These are phyloP conservation scores for Pythium diclinum DNA, from an alignment of 352 stramenopile species.

Conservation along the genomic window DNA sequence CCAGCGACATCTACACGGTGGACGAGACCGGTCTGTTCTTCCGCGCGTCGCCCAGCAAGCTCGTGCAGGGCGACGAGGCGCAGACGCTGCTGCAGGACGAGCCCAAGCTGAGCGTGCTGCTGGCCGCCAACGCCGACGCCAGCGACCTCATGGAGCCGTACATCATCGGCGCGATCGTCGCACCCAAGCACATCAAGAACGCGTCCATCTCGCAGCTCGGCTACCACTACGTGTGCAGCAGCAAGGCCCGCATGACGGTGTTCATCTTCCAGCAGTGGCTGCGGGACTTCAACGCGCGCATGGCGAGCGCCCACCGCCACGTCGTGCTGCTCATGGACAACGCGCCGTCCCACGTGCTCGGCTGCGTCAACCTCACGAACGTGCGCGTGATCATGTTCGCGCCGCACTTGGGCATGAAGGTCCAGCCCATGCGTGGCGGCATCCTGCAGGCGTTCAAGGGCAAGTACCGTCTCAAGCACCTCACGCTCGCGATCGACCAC, in stretches of 20 bases:
- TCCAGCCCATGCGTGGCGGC: constrained; percentile 82
- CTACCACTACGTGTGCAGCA: constrained; percentile 86
- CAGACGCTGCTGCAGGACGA: constrained; percentile 76
- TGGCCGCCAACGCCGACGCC: constrained; percentile 71
- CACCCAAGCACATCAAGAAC: constrained; percentile 79
- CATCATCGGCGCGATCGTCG: constrained; percentile 73
- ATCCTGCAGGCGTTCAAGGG: constrained; percentile 83
- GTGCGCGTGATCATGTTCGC: constrained; percentile 86
- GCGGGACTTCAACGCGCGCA: constrained; percentile 81
- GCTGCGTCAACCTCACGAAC: constrained; percentile 79
- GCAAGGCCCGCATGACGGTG: constrained; percentile 82
- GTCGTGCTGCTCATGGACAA: constrained; percentile 87
- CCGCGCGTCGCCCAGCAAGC: constrained; percentile 80
- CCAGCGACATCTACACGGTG: constrained; percentile 83
- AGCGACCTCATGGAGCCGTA: constrained; percentile 84
- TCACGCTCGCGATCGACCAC: constrained; percentile 82
- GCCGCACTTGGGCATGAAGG: constrained; percentile 79
- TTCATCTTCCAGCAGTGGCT: constrained; percentile 90
- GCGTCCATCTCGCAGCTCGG: constrained; percentile 75
- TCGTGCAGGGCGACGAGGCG: constrained; percentile 77
- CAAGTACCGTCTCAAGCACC: constrained; percentile 83
- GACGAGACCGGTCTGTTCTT: constrained; percentile 86
- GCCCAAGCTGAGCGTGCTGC: constrained; percentile 64
- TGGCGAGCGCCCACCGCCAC: constrained; percentile 80
- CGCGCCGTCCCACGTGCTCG: constrained; percentile 77